Percentiles rank a stretch among this genome's conserved stretches.
Conservation (phyloP, 192 early-diverging fungal species). For the Entrophospora sp. region DNA sequence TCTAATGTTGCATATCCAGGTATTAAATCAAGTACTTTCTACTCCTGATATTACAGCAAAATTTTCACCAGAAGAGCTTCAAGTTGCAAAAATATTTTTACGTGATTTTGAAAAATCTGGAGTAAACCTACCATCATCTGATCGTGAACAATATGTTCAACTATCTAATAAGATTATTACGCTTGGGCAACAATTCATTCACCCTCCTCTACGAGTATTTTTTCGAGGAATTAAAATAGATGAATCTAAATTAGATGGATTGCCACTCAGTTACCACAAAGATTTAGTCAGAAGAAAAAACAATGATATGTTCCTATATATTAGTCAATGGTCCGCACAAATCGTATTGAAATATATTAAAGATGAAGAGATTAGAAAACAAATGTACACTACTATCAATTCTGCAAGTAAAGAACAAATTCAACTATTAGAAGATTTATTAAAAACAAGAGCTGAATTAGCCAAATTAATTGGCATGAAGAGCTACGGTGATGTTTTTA, state of each 20-base stretch:
- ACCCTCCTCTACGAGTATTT: slow-evolving; percentile 29
- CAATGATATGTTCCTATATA: slow-evolving; percentile 47
- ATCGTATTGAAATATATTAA: slow-evolving; percentile 56
- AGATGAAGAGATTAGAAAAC: slow-evolving; percentile 54
- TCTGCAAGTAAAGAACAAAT: slow-evolving; percentile 57
- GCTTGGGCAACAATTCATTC: slow-evolving; percentile 66
- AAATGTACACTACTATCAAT: slow-evolving; percentile 71
- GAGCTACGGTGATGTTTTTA: slow-evolving; percentile 77
- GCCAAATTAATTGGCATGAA: slow-evolving; percentile 66
- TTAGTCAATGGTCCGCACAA: slow-evolving; percentile 47
- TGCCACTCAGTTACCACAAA: slow-evolving; percentile 28
- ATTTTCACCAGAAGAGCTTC: slow-evolving; percentile 62
- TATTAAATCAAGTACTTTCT: slow-evolving; percentile 59
- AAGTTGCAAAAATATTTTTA: slow-evolving; percentile 74
- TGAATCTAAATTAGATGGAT: slow-evolving; percentile 30
- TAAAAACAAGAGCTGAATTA: slow-evolving; percentile 64
- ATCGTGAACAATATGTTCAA: slow-evolving; percentile 66
- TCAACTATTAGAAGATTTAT: slow-evolving; percentile 58
- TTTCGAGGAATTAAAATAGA: slow-evolving; percentile 31
- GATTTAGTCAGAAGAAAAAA: slow-evolving; percentile 24
- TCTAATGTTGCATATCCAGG: slow-evolving; percentile 26
- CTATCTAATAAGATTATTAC: slow-evolving; percentile 78
- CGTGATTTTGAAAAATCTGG: slow-evolving; percentile 94
- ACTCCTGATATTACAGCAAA: slow-evolving; percentile 39
- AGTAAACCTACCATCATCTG: slow-evolving; percentile 66